Evolutionary conservation across 2,329 filamentous ascomycete species (phyloP).

Genomic region (Dryadomyces sulphureus): DNA sequence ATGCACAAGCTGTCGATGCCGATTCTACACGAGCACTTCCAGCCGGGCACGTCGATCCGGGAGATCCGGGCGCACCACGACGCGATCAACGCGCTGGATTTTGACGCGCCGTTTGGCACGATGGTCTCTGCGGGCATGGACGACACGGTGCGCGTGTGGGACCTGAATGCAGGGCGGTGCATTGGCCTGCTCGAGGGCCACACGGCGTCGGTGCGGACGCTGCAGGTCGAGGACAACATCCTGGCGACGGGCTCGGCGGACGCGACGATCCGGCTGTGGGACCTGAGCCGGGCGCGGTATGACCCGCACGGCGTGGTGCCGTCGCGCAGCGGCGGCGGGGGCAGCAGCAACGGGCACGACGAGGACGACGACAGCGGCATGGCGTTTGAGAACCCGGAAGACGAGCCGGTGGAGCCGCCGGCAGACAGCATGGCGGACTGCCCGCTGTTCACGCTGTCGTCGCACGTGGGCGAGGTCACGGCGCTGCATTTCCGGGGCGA

Average conservation of each 20-base stretch:
- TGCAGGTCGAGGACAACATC: constrained; percentile 93
- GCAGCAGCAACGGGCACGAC: constrained; percentile 34
- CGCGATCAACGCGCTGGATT: constrained; percentile 78
- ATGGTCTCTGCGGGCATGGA: constrained; percentile 87
- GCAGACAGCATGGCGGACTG: constrained; percentile 79
- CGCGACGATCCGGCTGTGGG: constrained; percentile 88
- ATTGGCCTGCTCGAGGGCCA: constrained; percentile 88
- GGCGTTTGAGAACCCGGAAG: constrained; percentile 57
- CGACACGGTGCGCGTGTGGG: constrained; percentile 91
- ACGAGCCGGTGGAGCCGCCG: constrained; percentile 52
- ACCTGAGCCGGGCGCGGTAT: constrained; percentile 78
- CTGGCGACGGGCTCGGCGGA: constrained; percentile 91
- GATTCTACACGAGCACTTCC: constrained; percentile 87
- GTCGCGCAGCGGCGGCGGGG: constrained; percentile 37
- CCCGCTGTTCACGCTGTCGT: constrained; percentile 71
- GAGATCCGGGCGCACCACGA: constrained; percentile 84
- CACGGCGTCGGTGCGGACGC: constrained; percentile 77
- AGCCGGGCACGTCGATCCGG: constrained; percentile 74
- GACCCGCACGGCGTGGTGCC: constrained; percentile 48
- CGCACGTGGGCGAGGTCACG: constrained; percentile 89
- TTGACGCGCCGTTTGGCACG: constrained; percentile 92
- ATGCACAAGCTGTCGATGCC: constrained; percentile 74
- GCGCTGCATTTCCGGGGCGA: constrained; percentile 83
- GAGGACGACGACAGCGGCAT: constrained; percentile 52
- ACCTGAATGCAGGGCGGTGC: constrained; percentile 83